Evolutionary conservation across 139 green algal genomes (phyloP), one percentile per base, ranked within the genome.

Genomic region (Closterium sp.): DNA sequence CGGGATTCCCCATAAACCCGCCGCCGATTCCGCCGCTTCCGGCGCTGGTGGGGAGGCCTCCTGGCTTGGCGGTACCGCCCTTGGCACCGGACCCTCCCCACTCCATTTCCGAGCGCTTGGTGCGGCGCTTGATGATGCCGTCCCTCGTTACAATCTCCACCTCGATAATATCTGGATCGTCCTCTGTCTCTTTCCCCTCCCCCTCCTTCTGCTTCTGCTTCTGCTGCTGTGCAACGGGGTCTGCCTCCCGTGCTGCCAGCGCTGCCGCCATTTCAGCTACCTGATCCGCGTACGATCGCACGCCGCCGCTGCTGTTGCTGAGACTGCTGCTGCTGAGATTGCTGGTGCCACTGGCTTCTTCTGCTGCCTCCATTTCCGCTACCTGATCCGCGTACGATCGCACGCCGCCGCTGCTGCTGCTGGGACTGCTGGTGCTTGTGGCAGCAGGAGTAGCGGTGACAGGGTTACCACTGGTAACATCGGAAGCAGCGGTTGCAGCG

Each of bases 131-230:
- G 12, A 90, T 89, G 12, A 92, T 16, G 19, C 89, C 89, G 85
- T 92, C 89, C 84, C 89, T 28, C 31, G 89, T 92, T 33, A 92
- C 25, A 16, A 92, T 90, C 85, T 92, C 89, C 66, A 92, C 28
- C 34, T 92, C 89, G 69, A 91, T 86, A 33, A 86, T 76, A 76
- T 76, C 55, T 19, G 9, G 9, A 28, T 76, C 38, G 38, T 66
- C 55, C 55, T 76, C 55, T 12, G 4, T 19, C 55, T 76, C 16
- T 19, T 76, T 76, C 55, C 10, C 55, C 16, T 76, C 25, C 55
- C 55, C 16, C 55, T 76, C 55, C 55, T 25, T 19, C 16, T 28
- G 16, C 16, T 19, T 19, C 55, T 76, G 55, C 10, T 76, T 16
- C 55, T 76, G 55, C 55, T 76, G 55, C 55, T 16, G 16, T 76